Evolutionary conservation across 1,139 yeast species (phyloP).

Genomic region (Keqinozyma sinolaborantium): DNA sequence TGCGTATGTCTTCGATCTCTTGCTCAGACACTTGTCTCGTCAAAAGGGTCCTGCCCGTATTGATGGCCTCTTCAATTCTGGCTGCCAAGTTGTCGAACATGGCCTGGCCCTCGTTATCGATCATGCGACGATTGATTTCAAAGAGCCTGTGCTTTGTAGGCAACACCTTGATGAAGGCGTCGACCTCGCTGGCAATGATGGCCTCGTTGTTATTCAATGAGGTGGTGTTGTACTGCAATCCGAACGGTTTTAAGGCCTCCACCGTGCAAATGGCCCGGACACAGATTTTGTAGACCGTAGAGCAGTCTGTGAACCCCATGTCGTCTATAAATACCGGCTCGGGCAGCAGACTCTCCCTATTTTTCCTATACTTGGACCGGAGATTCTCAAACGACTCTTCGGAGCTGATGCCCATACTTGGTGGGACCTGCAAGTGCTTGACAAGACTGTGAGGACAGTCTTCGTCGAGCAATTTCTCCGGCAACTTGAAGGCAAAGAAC

Average conservation of each 20-base stretch:
- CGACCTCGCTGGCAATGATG: constrained; percentile 34
- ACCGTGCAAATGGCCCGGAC: constrained; percentile 36
- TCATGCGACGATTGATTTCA: constrained; percentile 28
- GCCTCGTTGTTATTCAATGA: constrained; percentile 29
- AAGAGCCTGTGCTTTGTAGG: constrained; percentile 22
- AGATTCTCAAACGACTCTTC: constrained; percentile 24
- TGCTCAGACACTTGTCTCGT: constrained; percentile 6
- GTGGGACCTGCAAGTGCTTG: constrained; percentile 34
- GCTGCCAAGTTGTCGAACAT: constrained; percentile 23
- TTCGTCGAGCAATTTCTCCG: constrained; percentile 34
- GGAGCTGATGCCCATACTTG: constrained; percentile 30
- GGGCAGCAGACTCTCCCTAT: constrained; percentile 8
- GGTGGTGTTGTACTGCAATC: constrained; percentile 9
- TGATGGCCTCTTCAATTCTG: constrained; percentile 23
- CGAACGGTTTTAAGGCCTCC: constrained; percentile 21
- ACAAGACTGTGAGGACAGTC: constrained; percentile 34
- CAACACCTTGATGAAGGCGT: constrained; percentile 23
- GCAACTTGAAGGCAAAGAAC: constrained; percentile 37
- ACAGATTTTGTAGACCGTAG: constrained; percentile 33
- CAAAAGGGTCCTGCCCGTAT: constrained; percentile 18
- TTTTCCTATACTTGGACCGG: constrained; percentile 19
- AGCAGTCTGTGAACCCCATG: constrained; percentile 27
- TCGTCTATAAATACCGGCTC: constrained; percentile 19
- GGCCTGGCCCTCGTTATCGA: constrained; percentile 29
- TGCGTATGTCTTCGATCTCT: constrained; percentile 1